Evolutionary conservation across 169 alveolate genomes (phyloP), one percentile per base, ranked within the genome.

Genomic region (Nephromyces sp.): DNA sequence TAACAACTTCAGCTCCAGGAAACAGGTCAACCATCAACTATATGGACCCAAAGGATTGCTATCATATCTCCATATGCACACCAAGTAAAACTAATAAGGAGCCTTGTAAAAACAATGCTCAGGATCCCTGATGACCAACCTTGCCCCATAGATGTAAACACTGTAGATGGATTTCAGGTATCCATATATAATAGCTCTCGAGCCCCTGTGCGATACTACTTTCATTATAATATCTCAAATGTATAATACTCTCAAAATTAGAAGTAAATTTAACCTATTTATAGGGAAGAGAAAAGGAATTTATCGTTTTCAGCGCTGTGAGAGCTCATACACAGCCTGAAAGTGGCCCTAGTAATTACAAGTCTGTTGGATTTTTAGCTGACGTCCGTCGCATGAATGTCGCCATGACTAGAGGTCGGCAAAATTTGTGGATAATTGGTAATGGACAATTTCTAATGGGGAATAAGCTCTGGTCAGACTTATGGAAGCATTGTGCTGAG

Each of bases 161-260:
- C 87, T 5, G 87, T 82, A 33, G 87, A 82, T 64, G 87, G 87
- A 5, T 82, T 82, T 75, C 87, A 82, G 80, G 86, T 78, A 33
- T n/a, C n/a, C n/a, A n/a, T n/a, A n/a, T n/a, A n/a, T n/a, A n/a
- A n/a, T n/a, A n/a, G n/a, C n/a, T n/a, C n/a, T n/a, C n/a, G n/a
- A n/a, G n/a, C n/a, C n/a, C n/a, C n/a, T n/a, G n/a, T n/a, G n/a
- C n/a, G 57, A 15, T n/a, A 15, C 57, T 43, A 43, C 57, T 43
- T 43, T 43, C 57, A 15, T 43, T 43, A 43, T 15, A 15, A 43
- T 15, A 43, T 15, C 15, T 43, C 25, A n/a, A 43, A n/a, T 15
- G n/a, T 43, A 43, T 15, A 43, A 43, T 43, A 15, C 57, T 43
- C 57, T 43, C n/a, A 15, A 43, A 15, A 43, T 15, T 15, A 15